Conservation (phyloP, 2,329 filamentous ascomycete species). For the Botrytis cinerea region DNA sequence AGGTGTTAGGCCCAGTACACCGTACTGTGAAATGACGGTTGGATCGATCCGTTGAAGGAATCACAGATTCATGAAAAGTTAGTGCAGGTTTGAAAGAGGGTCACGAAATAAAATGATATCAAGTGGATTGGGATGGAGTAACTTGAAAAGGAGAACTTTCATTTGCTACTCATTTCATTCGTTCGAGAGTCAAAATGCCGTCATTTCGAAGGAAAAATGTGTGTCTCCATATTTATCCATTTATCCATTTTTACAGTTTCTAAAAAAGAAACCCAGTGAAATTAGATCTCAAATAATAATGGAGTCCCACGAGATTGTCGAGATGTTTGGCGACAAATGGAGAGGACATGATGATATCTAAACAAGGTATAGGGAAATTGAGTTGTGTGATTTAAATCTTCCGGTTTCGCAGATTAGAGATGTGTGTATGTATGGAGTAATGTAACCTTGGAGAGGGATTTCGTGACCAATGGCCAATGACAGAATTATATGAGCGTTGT, state of each 20-base stretch:
- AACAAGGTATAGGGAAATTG: conserved; percentile 12
- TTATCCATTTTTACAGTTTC: background rate
- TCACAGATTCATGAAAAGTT: background rate
- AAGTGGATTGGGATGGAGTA: background rate
- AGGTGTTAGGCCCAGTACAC: conserved; percentile 2
- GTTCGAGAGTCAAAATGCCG: conserved; percentile 12
- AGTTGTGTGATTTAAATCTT: background rate
- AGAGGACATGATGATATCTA: conserved; percentile 1
- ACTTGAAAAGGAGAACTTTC: background rate
- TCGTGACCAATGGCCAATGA: background rate
- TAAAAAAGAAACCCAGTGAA: conserved; percentile 6
- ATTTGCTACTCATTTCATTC: conserved; percentile 12
- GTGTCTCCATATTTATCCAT: background rate
- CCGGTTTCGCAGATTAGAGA: conserved; percentile 6
- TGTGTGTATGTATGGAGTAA: background rate
- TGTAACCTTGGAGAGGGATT: background rate
- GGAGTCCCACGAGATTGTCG: conserved; percentile 10
- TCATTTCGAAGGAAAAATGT: background rate
- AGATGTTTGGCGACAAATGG: conserved; percentile 7
- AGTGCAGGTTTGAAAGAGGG: background rate
- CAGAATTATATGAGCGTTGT: background rate
- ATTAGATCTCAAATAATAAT: conserved; percentile 18
- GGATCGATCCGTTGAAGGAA: conserved; percentile 16
- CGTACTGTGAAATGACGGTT: conserved; percentile 9
- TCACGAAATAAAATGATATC: conserved; percentile 7